phyloP scores from a whole-genome alignment of 2,329 filamentous ascomycete genomes.

The Thelonectria discophora region DNA sequence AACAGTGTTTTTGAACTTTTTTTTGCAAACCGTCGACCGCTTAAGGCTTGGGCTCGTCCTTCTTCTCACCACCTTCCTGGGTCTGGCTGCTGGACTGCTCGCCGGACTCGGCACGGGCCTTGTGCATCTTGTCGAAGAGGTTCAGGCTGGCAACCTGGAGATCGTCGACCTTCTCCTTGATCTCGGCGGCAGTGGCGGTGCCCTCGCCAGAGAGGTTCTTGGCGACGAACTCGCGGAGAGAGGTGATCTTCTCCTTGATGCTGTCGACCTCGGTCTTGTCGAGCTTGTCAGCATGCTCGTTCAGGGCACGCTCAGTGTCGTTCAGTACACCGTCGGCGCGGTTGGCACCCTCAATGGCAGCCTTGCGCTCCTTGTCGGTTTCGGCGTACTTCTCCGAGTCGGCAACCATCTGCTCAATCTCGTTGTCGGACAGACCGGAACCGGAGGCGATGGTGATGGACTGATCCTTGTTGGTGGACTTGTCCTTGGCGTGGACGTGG shows the following conservation, averaged over 20 bases:
- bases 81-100: conserved; percentile 59
- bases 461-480: conserved; percentile 99
- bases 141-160: conserved; percentile 95
- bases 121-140: conserved; percentile 99
- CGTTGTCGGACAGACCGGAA: conserved; percentile 91
- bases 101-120: conserved; percentile 78
- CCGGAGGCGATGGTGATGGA: conserved; percentile 98
- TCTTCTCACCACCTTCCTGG: conserved; percentile 78
- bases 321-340: conserved; percentile 94
- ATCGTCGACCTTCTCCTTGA: conserved; percentile 99
- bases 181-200: conserved; percentile 83
- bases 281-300: conserved; percentile 94
- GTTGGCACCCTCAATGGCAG: conserved; percentile 95
- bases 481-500: conserved; percentile 98
- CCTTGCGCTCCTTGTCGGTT: conserved; percentile 95
- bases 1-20: conserved; percentile 42
- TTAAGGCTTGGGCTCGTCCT: conserved; percentile 76
- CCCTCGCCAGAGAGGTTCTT: conserved; percentile 96
- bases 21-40: conserved; percentile 37
- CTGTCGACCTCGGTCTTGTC: conserved; percentile 95
- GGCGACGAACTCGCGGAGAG: conserved; percentile 87
- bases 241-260: conserved; percentile 91
- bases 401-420: conserved; percentile 97
- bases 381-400: conserved; percentile 98
- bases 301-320: conserved; percentile 97